phyloP scores from a whole-genome alignment of 768 basidiomycete genomes.

The Xerocomellus dryophilus region DNA sequence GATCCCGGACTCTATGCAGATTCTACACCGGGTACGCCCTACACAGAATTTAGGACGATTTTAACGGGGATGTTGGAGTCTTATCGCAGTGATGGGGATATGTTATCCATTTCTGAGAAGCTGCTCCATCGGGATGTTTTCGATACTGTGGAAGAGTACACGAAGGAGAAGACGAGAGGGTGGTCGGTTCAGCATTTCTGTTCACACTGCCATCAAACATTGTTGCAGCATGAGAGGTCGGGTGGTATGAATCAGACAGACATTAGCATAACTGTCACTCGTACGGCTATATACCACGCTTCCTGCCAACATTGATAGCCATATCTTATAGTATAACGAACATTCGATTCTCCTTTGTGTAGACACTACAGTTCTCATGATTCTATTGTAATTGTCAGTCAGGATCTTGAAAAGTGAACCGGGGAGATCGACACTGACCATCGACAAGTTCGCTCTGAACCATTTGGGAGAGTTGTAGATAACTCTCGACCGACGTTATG shows the following conservation, averaged over 20 bases:
- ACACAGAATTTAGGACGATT: conserved; percentile 89
- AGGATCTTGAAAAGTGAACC: neutral
- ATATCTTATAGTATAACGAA: conserved; percentile 5
- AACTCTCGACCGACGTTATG: conserved; percentile 50
- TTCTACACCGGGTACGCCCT: conserved; percentile 60
- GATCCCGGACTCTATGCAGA: conserved; percentile 56
- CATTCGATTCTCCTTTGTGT: neutral
- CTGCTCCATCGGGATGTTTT: conserved; percentile 82
- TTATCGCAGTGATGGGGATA: conserved; percentile 88
- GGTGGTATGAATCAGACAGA: conserved; percentile 18
- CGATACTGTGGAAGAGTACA: conserved; percentile 59
- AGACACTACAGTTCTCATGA: neutral
- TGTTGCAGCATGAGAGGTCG: conserved; percentile 31
- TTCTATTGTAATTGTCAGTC: conserved; percentile 10
- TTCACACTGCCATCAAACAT: conserved; percentile 47
- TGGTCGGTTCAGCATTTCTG: conserved; percentile 58
- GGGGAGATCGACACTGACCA: conserved; percentile 16
- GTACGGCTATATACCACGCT: conserved; percentile 60
- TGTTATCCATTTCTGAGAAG: conserved; percentile 79
- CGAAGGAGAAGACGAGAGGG: conserved; percentile 55
- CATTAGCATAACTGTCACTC: conserved; percentile 45
- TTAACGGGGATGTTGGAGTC: conserved; percentile 94
- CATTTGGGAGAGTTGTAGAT: conserved; percentile 55
- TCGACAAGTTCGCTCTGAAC: conserved; percentile 46
- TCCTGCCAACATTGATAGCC: conserved; percentile 34